Percentiles rank a stretch among this genome's conserved stretches.
These are phyloP conservation scores for Gossypium turneri DNA, from an alignment of 345 rosid species.

Conservation along the genomic window DNA sequence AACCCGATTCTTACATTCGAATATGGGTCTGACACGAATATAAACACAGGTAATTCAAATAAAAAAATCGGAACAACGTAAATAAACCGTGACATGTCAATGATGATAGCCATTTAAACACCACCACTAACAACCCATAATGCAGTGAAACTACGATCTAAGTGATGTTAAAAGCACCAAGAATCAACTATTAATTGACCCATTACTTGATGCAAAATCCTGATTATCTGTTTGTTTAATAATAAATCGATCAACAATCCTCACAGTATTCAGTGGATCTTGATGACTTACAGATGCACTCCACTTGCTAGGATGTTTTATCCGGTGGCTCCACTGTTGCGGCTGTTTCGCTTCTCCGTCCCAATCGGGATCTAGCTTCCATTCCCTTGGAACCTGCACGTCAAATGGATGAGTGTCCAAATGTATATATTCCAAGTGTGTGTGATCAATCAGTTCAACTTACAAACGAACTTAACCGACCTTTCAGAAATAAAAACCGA, in stretches of 20 bases:
- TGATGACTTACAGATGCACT: conserved; percentile 12
- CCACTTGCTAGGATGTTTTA: conserved; percentile 52
- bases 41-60: no score
- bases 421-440: neutral
- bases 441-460: neutral
- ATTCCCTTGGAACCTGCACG: conserved; percentile 64
- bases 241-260: conserved; percentile 18
- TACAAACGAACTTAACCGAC: neutral
- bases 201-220: conserved; percentile 4
- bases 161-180: neutral
- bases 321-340: conserved; percentile 44
- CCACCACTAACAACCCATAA: neutral
- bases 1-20: no score
- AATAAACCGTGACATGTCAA: neutral
- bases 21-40: no score
- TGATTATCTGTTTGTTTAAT: conserved; percentile 14
- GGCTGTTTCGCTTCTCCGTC: conserved; percentile 45
- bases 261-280: conserved; percentile 22
- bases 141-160: no score
- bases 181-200: conserved; percentile 3
- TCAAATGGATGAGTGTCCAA: neutral
- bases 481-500: no score
- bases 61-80: no score
- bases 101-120: neutral
- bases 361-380: conserved; percentile 69